Evolutionary conservation across 2,329 filamentous ascomycete genomes (phyloP), one percentile per base, ranked within the genome.

Genomic region (Trichoderma sp.): DNA sequence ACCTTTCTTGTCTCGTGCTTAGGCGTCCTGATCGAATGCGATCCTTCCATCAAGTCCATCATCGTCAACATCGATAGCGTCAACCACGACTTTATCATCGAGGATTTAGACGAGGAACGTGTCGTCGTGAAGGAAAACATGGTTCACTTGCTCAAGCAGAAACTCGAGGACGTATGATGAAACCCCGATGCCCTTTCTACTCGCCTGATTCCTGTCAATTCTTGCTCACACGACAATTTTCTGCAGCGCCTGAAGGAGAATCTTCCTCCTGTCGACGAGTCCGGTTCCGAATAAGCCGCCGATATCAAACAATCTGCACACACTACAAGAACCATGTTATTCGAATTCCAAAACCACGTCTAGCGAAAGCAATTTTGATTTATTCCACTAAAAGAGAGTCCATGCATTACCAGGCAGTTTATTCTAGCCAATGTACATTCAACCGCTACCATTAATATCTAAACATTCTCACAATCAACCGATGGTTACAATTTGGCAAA

Each of bases 31-130:
- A 89, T 95, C 79, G 88, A 93, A 79, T 93, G 91, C 80, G 92
- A 95, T 77, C 90, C 92, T n/a, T 92, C 91, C 55, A 94, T 95
- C 85, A 94, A 94, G 80, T 91, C 92, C 71, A 93, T 94, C 82
- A 90, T 95, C 75, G 84, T 92, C 74, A 91, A 89, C 75, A 91
- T 95, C 73, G 90, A 95, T 79, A 86, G 83, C 74, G 83, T 87
- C 68, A 85, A 86, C 73, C 89, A 94, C 79, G 88, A 90, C 72
- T 92, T 89, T 77, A 91, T 95, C 76, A 91, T 94, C 71, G 91
- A 94, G 74, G 91, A 94, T 71, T 85, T 94, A 1, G 91, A 94
- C 79, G 91, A 94, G 70, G 87, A 91, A 77, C 89, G 90, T 69
- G 83, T 93, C 1, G 83, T 95, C 3, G 87, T 94, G 68, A 93